These are phyloP conservation scores for Pterocarpus macrocarpus DNA, from an alignment of 306 rosid species.

Conservation along the genomic window DNA sequence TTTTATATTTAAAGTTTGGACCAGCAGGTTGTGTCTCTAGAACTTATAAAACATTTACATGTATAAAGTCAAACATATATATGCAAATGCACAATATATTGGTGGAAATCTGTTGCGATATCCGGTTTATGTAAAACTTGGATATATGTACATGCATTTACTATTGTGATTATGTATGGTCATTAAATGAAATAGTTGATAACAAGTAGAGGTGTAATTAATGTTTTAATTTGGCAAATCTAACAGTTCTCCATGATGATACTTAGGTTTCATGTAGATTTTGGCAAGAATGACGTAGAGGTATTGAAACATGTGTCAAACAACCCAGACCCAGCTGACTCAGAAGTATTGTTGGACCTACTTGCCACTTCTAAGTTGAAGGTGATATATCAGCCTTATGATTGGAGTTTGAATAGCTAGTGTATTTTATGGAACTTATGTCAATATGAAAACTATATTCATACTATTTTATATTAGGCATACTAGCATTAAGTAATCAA, in stretches of 20 bases:
- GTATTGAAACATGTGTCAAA: slow-evolving; percentile 75
- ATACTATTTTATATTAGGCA: slow-evolving; percentile 33
- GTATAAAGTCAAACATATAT: no score
- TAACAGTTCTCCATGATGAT: slow-evolving; percentile 28
- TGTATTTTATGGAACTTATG: neutral
- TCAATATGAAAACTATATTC: no score
- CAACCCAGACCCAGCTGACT: slow-evolving; percentile 67
- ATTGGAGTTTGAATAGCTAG: slow-evolving; percentile 81
- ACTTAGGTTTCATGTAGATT: slow-evolving; percentile 76
- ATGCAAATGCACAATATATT: no score
- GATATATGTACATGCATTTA: no score
- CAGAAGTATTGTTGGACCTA: slow-evolving; percentile 70
- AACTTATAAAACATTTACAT: no score
- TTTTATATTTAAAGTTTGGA: no score
- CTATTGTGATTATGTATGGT: no score
- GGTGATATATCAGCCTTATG: slow-evolving; percentile 72
- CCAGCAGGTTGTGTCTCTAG: no score
- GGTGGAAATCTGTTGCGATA: no score
- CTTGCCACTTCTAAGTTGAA: slow-evolving; percentile 73
- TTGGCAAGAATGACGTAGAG: slow-evolving; percentile 80
- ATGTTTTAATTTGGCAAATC: neutral
- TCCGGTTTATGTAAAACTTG: no score
- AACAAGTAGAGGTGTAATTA: neutral
- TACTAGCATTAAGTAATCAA: slow-evolving; percentile 21
- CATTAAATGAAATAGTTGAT: slow-evolving; percentile 22